Conservation (phyloP, 768 basidiomycete genomes). For the Phlegmacium glaucopus region DNA sequence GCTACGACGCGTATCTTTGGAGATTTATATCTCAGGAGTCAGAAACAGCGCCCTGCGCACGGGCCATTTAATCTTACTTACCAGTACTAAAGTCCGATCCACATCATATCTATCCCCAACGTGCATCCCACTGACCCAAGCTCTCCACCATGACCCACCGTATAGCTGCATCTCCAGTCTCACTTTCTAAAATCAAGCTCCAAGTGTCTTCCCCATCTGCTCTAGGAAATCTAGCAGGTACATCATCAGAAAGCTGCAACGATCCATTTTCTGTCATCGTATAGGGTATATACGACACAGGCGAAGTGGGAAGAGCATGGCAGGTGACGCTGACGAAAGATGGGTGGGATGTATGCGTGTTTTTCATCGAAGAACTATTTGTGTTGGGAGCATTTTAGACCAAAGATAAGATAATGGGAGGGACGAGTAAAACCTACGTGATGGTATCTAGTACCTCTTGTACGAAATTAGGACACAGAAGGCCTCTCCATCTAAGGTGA, state of each 20-base stretch:
- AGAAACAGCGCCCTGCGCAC: too few species aligned
- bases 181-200: slow-evolving; percentile 36
- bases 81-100: too few species aligned
- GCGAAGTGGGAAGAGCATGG: slow-evolving; percentile 41
- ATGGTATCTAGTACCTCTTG: slow-evolving; percentile 46
- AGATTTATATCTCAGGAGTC: too few species aligned
- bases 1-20: too few species aligned
- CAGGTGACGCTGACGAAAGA: slow-evolving; percentile 41
- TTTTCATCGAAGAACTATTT: not conserved
- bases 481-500: slow-evolving; percentile 59
- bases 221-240: slow-evolving; percentile 43
- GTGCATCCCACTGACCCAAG: slow-evolving; percentile 33
- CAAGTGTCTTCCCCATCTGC: slow-evolving; percentile 53
- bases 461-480: slow-evolving; percentile 51
- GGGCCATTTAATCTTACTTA: too few species aligned
- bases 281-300: slow-evolving; percentile 49
- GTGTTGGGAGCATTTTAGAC: not conserved
- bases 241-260: slow-evolving; percentile 30
- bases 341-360: too few species aligned
- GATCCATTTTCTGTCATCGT: slow-evolving; percentile 10
- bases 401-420: not conserved
- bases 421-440: slow-evolving; percentile 29
- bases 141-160: slow-evolving; percentile 47
- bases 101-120: slow-evolving; percentile 29
- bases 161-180: slow-evolving; percentile 3